A percentile compares a stretch with the other conserved stretches of the same genome.
phyloP scores from a whole-genome alignment of 129 eudicot genomes.

The Sambucus nigra region DNA sequence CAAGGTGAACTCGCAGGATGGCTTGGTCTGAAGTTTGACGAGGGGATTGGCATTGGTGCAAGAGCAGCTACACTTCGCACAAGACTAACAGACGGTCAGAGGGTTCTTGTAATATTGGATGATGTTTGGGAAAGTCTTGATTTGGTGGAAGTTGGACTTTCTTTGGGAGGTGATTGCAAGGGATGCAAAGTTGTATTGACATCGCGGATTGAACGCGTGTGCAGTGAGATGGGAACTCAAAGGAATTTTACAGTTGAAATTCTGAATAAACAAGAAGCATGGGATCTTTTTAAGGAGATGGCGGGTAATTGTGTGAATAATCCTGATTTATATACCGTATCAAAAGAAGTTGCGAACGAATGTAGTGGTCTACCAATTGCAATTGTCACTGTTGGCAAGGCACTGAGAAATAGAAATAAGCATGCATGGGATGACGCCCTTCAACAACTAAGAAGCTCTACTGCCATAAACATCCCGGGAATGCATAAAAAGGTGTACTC shows the following conservation, averaged over 20 bases:
- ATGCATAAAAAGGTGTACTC: not conserved
- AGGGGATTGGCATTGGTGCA: not conserved
- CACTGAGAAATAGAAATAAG: not conserved
- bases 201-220: not conserved
- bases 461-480: not conserved
- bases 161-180: not conserved
- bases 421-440: not conserved
- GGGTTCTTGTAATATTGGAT: conserved; percentile 8
- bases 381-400: not conserved
- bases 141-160: conserved; percentile 5
- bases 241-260: not conserved
- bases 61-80: not conserved
- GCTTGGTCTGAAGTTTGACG: not conserved
- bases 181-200: conserved; percentile 8
- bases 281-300: not conserved
- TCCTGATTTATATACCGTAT: not conserved
- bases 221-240: not conserved
- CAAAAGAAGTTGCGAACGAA: not conserved
- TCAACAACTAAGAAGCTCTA: not conserved
- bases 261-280: not conserved
- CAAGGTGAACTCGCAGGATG: conserved; percentile 5
- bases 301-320: not conserved
- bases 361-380: conserved; percentile 8
- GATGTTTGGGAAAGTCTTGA: conserved; percentile 11
- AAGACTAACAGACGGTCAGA: not conserved